Evolutionary conservation across 169 alveolate genomes (phyloP).

Genomic region (Cryptosporidium andersoni): DNA sequence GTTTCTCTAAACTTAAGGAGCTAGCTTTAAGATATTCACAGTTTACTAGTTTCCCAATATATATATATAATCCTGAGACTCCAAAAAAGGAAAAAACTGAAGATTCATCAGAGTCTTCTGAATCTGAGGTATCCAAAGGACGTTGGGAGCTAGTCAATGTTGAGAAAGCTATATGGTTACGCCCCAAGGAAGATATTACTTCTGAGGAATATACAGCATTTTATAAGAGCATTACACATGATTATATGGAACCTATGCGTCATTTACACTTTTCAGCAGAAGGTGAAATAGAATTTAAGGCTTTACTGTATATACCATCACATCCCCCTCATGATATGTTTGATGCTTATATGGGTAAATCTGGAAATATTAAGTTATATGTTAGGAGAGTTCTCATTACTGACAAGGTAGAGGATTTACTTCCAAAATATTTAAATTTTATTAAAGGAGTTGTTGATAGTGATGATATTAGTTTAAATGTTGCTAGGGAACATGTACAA

Average conservation of each 20-base stretch:
- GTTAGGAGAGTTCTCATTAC: slow-evolving; percentile 91
- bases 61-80: slow-evolving; percentile 61
- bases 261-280: slow-evolving; percentile 98
- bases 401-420: slow-evolving; percentile 90
- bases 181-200: slow-evolving; percentile 93
- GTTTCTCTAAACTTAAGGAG: slow-evolving; percentile 91
- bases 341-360: slow-evolving; percentile 84
- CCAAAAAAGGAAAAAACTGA: slow-evolving; percentile 59
- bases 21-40: slow-evolving; percentile 94
- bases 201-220: slow-evolving; percentile 95
- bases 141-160: slow-evolving; percentile 94
- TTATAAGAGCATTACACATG: slow-evolving; percentile 94
- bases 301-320: slow-evolving; percentile 94
- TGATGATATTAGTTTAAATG: slow-evolving; percentile 95
- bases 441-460: slow-evolving; percentile 95
- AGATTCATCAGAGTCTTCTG: slow-evolving; percentile 79
- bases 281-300: slow-evolving; percentile 98
- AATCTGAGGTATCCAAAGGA: slow-evolving; percentile 78
- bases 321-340: slow-evolving; percentile 91
- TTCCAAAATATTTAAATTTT: slow-evolving; percentile 93
- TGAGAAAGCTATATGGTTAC: slow-evolving; percentile 97
- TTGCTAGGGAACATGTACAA: slow-evolving; percentile 92
- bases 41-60: slow-evolving; percentile 97
- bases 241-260: slow-evolving; percentile 93
- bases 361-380: slow-evolving; percentile 77